Evolutionary conservation across 2,329 filamentous ascomycete genomes (phyloP), one percentile per base, ranked within the genome.

Genomic region (Hymenoscyphus linearis): DNA sequence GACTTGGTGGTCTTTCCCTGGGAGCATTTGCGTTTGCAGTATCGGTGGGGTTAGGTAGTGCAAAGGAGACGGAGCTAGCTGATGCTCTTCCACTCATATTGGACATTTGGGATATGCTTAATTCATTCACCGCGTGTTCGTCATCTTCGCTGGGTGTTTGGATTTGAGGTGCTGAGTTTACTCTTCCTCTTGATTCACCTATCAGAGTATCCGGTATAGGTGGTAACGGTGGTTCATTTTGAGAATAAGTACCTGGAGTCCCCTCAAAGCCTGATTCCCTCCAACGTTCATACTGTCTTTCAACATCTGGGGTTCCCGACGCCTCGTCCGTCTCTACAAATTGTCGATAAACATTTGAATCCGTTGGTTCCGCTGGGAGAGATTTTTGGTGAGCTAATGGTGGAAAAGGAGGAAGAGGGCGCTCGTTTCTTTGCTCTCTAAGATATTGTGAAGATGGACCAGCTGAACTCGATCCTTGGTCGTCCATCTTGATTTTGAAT

Each of bases 331-430:
- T 13, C 4, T 35, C 34, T 35, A 37, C n/a, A 56, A 37, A 44
- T 13, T 18, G 34, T 13, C 59, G 54, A 26, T 56, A 57, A n/a
- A 57, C 18, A 10, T 31, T 16, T 26, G 36, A n/a, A 47, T 58
- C 47, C 7, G 26, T 55, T 18, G 50, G 34, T 13, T 55, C 54
- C 14, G 12, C 36, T 14, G 54, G 12, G 6, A 27, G 13, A 26
- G 26, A 26, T 13, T 13, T 25, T 57, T 37, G n/a, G 40, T 40
- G 22, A 3, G 26, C 18, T 4, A 36, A 9, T 50, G 54, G 52
- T n/a, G 35, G 57, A 22, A 53, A 35, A 34, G 60, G 27, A 36
- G 61, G 61, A 10, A 62, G 37, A 60, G 61, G 61, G 5, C 58
- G 54, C 26, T 60, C 61, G 14, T 55, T 55, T 57, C 18, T n/a